These are phyloP conservation scores for Fusarium fujikuroi DNA, from an alignment of 2,329 filamentous ascomycete species.

Conservation along the genomic window DNA sequence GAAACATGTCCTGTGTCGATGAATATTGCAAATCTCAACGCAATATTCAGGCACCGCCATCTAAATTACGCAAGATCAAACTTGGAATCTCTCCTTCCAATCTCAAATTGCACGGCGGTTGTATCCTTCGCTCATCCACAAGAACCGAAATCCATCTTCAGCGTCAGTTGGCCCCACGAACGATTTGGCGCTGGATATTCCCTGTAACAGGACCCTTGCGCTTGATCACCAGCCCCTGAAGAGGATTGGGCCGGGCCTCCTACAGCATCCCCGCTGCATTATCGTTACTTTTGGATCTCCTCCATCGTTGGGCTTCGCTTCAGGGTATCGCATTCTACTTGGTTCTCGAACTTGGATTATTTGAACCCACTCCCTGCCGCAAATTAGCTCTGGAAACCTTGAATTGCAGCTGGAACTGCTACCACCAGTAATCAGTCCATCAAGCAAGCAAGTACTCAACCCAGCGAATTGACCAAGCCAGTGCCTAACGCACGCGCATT, in stretches of 20 bases:
- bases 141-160: slow-evolving; percentile 4
- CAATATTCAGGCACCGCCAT: slow-evolving; percentile 1
- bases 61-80: background rate
- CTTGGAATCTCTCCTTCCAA: background rate
- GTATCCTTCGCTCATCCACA: slow-evolving; percentile 14
- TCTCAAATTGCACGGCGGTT: slow-evolving; percentile 4
- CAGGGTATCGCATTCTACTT: slow-evolving; percentile 9
- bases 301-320: slow-evolving; percentile 25
- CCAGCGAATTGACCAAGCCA: slow-evolving; percentile 20
- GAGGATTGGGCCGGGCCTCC: slow-evolving; percentile 27
- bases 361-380: slow-evolving; percentile 13
- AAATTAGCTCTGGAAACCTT: slow-evolving; percentile 19
- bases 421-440: slow-evolving; percentile 29
- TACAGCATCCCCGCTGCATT: slow-evolving; percentile 25
- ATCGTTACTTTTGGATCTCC: slow-evolving; percentile 24
- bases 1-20: background rate
- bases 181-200: slow-evolving; percentile 5
- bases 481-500: slow-evolving; percentile 34
- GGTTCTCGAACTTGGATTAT: slow-evolving; percentile 13
- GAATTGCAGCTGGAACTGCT: slow-evolving; percentile 10
- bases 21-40: background rate
- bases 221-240: slow-evolving; percentile 33
- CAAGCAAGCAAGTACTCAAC: slow-evolving; percentile 16
- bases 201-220: slow-evolving; percentile 26
- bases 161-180: slow-evolving; percentile 10